Evolutionary conservation across 345 rosid genomes (phyloP), one percentile per base, ranked within the genome.

Genomic region (Odontarrhena argentea): DNA sequence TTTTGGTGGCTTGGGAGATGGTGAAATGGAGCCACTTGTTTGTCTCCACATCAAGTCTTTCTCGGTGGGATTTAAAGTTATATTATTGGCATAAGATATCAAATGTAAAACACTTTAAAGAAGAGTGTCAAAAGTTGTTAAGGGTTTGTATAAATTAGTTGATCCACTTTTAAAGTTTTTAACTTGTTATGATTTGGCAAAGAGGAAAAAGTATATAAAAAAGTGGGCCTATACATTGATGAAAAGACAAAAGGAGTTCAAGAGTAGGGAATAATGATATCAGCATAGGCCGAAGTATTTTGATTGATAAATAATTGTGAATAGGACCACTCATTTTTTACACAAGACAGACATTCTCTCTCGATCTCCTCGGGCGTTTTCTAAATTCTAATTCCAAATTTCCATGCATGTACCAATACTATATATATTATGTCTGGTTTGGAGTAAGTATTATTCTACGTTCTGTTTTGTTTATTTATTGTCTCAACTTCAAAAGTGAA

Each of bases 1-100:
- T 60, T 74, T 77, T 77, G 75, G 73, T 67, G 68, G 79, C 78
- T 74, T 80, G 63, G 82, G 83, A 75, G 82, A 74, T 69, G 81
- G 77, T 67, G 77, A 74, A 74, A 68, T 72, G 83, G 76, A 65
- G 75, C 63, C 77, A 51, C 55, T 71, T 67, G 45, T 44, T 69
- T 65, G 68, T 68, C 78, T 74, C 70, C 10, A 69, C 62, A 63
- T 70, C 68, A 59, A 65, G 60, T 65, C 60, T 70, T 18, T 52
- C 74, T 68, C 65, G 41, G 64, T 67, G 73, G 77, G 55, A 48
- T 68, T 68, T 59, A 66, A 73, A 73, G 62, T 73, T 65, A 71
- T 11, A 40, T 38, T 47, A 64, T 56, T 71, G 58, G 8, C 13
- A 74, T 67, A 22, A 1, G 22, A 22, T 45, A 59, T 38, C 7